Evolutionary conservation across 2,329 filamentous ascomycete species (phyloP).

Genomic region (Cryphonectria nitschkei): DNA sequence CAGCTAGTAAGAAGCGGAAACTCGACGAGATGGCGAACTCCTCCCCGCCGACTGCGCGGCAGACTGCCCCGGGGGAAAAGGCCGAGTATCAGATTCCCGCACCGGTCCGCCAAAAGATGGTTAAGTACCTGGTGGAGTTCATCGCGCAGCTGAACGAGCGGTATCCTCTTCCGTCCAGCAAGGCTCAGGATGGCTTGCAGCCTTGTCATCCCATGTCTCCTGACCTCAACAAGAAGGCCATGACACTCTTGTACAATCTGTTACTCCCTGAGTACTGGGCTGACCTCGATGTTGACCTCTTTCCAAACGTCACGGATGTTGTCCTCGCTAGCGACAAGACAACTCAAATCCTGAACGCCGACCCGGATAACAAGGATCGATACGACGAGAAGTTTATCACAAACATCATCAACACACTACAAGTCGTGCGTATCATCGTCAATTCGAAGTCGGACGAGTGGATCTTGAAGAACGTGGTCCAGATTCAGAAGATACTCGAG

Average conservation of each 20-base stretch:
- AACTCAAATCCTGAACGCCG: conserved; percentile 58
- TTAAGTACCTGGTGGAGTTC: conserved; percentile 95
- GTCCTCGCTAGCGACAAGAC: conserved; percentile 84
- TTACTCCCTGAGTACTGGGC: conserved; percentile 89
- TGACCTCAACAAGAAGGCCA: conserved; percentile 84
- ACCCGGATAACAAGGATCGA: conserved; percentile 68
- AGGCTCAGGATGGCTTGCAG: conserved; percentile 58
- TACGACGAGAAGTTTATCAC: conserved; percentile 84
- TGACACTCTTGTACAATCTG: conserved; percentile 80
- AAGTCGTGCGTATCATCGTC: conserved; percentile 87
- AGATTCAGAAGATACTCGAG: conserved; percentile 85
- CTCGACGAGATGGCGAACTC: conserved; percentile 64
- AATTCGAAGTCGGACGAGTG: conserved; percentile 89
- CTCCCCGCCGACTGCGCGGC: conserved; percentile 56
- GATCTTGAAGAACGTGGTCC: conserved; percentile 77
- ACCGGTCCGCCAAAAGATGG: conserved; percentile 73
- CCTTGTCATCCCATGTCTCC: conserved; percentile 59
- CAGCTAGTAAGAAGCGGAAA: conserved; percentile 74
- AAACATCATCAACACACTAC: conserved; percentile 89
- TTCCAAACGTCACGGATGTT: conserved; percentile 86
- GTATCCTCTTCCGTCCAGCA: conserved; percentile 74
- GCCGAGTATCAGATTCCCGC: conserved; percentile 71
- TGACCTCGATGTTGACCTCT: conserved; percentile 88
- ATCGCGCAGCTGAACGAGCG: conserved; percentile 89
- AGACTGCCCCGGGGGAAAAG: conserved; percentile 53